Percentiles rank a stretch among this genome's conserved stretches.
Conservation (phyloP, 1,284 basidiomycete genomes). For the Ceratobasidium sp. region DNA sequence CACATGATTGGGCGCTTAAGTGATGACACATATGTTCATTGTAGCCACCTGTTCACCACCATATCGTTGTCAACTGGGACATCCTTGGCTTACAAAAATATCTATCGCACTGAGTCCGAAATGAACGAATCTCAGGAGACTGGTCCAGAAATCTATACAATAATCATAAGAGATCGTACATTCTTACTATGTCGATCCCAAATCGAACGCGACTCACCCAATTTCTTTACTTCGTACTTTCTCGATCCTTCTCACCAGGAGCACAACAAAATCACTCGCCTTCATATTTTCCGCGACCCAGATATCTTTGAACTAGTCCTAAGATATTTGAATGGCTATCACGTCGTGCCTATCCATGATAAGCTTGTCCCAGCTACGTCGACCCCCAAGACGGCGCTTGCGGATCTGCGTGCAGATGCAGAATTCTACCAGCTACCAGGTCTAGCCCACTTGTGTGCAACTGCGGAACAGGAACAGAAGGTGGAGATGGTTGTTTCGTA, state of each 20-base stretch:
- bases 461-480: not conserved
- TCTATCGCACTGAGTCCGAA: too few relatives aligned
- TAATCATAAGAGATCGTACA: not conserved
- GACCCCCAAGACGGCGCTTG: not conserved
- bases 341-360: not conserved
- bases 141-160: not conserved
- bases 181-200: not conserved
- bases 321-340: slow-evolving; percentile 17
- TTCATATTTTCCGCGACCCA: slow-evolving; percentile 1
- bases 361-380: not conserved
- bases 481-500: too few relatives aligned
- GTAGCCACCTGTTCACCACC: too few relatives aligned
- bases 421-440: not conserved
- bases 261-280: too few relatives aligned
- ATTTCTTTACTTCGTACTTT: slow-evolving; percentile 9
- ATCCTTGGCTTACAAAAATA: too few relatives aligned
- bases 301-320: slow-evolving; percentile 7
- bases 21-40: not conserved
- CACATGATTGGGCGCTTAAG: not conserved
- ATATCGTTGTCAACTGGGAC: too few relatives aligned
- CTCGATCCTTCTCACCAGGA: not conserved
- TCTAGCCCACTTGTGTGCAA: not conserved
- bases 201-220: slow-evolving; percentile 4
- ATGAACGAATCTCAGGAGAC: not conserved
- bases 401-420: not conserved